A percentile compares a stretch with the other conserved stretches of the same genome.
phyloP scores from a whole-genome alignment of 2,329 filamentous ascomycete genomes.

The Aspergillus amoenus region DNA sequence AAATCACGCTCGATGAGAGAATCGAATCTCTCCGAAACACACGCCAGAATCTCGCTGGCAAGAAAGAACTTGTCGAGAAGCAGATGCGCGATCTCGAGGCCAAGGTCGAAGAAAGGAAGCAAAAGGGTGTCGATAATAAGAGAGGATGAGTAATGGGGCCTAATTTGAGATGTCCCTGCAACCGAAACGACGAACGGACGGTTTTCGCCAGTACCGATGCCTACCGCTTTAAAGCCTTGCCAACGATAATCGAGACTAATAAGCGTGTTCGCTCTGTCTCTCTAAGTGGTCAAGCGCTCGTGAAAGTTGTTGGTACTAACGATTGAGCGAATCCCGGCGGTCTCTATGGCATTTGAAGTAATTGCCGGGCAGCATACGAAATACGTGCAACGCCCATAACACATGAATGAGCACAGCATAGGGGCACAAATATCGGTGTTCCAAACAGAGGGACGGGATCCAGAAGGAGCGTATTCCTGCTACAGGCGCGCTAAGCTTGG shows the following conservation, averaged over 20 bases:
- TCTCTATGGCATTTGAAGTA: no score
- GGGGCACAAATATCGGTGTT: no score
- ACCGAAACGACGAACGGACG: background rate
- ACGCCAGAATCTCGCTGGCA: slow-evolving; percentile 50
- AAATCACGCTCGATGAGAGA: slow-evolving; percentile 54
- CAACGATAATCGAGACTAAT: background rate
- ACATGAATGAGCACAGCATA: no score
- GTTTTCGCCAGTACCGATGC: background rate
- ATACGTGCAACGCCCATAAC: no score
- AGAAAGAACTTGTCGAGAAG: slow-evolving; percentile 54
- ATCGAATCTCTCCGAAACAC: slow-evolving; percentile 54
- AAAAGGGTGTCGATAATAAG: slow-evolving; percentile 33
- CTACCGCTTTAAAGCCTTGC: background rate
- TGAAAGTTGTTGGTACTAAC: background rate
- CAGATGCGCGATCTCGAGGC: slow-evolving; percentile 55
- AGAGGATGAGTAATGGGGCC: slow-evolving; percentile 19
- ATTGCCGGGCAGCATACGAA: no score
- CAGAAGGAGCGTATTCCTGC: no score
- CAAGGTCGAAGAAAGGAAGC: slow-evolving; percentile 41
- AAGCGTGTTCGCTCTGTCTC: background rate
- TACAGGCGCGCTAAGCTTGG: no score
- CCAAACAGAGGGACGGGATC: no score
- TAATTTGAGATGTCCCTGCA: background rate
- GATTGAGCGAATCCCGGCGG: background rate
- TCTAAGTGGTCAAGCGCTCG: background rate